phyloP scores from a whole-genome alignment of 345 rosid species.

The Dipteronia sinensis region DNA sequence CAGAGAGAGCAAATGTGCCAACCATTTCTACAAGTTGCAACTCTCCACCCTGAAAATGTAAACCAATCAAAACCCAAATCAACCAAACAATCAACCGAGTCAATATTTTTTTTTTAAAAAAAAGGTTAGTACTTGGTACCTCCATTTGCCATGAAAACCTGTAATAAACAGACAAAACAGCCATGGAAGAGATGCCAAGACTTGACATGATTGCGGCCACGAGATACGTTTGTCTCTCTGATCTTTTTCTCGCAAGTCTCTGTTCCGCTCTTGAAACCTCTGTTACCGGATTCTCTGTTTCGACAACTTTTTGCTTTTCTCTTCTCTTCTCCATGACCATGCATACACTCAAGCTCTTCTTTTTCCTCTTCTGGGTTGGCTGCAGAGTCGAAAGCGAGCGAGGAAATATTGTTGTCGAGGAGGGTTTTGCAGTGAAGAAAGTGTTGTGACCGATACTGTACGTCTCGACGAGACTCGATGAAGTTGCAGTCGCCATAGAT shows the following conservation, averaged over 20 bases:
- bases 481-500: conserved; percentile 6
- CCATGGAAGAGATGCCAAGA: conserved; percentile 61
- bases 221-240: conserved; percentile 51
- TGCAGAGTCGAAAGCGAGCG: background rate
- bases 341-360: conserved; percentile 9
- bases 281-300: conserved; percentile 11
- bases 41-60: conserved; percentile 43
- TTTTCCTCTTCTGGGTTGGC: background rate
- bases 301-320: background rate
- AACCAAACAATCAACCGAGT: background rate
- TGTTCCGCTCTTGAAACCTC: conserved; percentile 30
- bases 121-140: conserved; percentile 25
- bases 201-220: conserved; percentile 64
- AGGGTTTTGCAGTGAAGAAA: conserved; percentile 4
- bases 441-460: background rate
- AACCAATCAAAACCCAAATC: background rate
- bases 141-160: conserved; percentile 70
- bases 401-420: background rate
- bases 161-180: conserved; percentile 54
- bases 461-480: conserved; percentile 9
- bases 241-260: conserved; percentile 45
- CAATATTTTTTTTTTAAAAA: background rate
- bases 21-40: conserved; percentile 52
- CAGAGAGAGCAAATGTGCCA: conserved; percentile 55
- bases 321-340: conserved; percentile 18